Conservation (phyloP, 768 basidiomycete species). For the Pleurotus tuoliensis region DNA sequence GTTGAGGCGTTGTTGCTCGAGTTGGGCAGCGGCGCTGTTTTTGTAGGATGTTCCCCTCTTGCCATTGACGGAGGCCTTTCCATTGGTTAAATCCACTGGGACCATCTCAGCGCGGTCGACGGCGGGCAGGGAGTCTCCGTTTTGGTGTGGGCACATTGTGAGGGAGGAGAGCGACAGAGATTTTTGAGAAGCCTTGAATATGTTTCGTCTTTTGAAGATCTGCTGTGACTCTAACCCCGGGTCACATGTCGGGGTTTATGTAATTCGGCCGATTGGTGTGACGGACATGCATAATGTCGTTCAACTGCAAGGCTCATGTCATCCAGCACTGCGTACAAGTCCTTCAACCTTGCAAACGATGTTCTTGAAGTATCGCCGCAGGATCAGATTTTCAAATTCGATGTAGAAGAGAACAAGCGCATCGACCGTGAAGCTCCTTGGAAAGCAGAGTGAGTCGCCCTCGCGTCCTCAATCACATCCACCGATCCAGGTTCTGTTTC, state of each 20-base stretch:
- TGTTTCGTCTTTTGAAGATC: too few species aligned
- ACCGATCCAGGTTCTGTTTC: too few species aligned
- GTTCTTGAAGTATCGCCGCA: slow-evolving; percentile 66
- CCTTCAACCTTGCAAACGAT: slow-evolving; percentile 71
- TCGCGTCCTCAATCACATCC: background rate
- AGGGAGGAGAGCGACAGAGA: slow-evolving; percentile 2
- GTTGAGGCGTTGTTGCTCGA: slow-evolving; percentile 45
- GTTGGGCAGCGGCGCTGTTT: slow-evolving; percentile 28
- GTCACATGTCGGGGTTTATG: too few species aligned
- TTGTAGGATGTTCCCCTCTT: slow-evolving; percentile 40
- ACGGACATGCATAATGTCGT: too few species aligned
- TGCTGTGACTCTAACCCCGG: too few species aligned
- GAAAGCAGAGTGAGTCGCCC: slow-evolving; percentile 69
- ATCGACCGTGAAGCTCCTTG: slow-evolving; percentile 76
- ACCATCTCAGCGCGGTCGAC: slow-evolving; percentile 63
- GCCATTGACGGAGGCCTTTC: slow-evolving; percentile 31
- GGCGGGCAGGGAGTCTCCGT: slow-evolving; percentile 41
- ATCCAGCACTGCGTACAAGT: slow-evolving; percentile 62
- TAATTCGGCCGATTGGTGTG: too few species aligned
- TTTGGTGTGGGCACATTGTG: slow-evolving; percentile 64
- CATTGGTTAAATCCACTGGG: slow-evolving; percentile 52
- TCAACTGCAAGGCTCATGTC: background rate
- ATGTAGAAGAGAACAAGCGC: slow-evolving; percentile 60
- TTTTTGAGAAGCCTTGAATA: background rate
- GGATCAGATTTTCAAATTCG: slow-evolving; percentile 78